phyloP scores from a whole-genome alignment of 2,329 filamentous ascomycete genomes.

The Cordyceps cicadae region DNA sequence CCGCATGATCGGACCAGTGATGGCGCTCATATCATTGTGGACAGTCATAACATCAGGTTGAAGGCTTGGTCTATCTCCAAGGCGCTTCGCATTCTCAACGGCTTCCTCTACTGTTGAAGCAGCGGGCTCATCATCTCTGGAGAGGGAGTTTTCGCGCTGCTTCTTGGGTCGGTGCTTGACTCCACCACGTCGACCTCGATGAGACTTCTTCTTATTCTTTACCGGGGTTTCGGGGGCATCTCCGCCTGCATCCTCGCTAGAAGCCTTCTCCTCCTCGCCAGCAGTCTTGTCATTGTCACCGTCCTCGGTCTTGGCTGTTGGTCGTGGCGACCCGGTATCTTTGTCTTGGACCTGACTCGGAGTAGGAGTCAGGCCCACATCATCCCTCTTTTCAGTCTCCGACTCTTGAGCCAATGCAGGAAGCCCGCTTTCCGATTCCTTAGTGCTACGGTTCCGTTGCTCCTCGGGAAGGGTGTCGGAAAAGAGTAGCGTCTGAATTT shows the following conservation, averaged over 20 bases:
- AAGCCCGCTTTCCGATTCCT: neutral
- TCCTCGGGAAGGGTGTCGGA: conserved; percentile 4
- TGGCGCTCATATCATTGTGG: conserved; percentile 48
- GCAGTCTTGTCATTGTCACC: conserved; percentile 3
- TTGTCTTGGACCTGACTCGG: neutral
- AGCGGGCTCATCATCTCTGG: conserved; percentile 37
- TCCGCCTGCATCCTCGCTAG: neutral
- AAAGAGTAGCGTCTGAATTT: conserved; percentile 6
- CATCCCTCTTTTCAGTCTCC: neutral
- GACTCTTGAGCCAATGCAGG: too few species aligned
- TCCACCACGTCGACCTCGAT: conserved; percentile 64
- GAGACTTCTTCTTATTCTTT: conserved; percentile 61
- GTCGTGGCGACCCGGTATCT: neutral
- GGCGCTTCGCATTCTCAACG: conserved; percentile 49
- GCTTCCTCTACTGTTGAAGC: conserved; percentile 51
- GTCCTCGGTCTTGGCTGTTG: neutral
- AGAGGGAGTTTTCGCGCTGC: conserved; percentile 43
- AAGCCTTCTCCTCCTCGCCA: conserved; percentile 2
- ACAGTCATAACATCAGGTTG: conserved; percentile 56
- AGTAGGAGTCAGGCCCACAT: neutral
- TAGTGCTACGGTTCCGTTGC: neutral
- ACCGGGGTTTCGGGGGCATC: conserved; percentile 19
- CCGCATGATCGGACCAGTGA: conserved; percentile 50
- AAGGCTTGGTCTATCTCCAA: conserved; percentile 44
- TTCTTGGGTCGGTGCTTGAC: conserved; percentile 56